Evolutionary conservation across 2,329 filamentous ascomycete genomes (phyloP), one percentile per base, ranked within the genome.

Genomic region (Stemphylium beticola): DNA sequence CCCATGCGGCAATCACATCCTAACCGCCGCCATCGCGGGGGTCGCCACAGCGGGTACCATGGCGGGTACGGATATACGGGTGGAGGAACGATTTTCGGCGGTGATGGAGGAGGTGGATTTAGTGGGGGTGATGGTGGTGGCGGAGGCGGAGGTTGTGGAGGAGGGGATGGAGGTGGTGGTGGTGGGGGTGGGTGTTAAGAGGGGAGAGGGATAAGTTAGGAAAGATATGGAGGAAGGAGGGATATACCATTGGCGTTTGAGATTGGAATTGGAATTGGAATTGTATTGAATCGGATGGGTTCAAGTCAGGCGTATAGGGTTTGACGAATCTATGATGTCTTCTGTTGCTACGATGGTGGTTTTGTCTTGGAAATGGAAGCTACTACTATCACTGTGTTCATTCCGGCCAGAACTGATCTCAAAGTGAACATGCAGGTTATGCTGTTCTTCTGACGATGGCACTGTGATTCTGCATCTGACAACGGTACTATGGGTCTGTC

Each of bases 51-150:
- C 12, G 29, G 41, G n/a, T 26, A 17, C 12, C 14, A 32, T 29
- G 22, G 17, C 11, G 26, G 34, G 2, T 22, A 20, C 20, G 44
- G 17, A n/a, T 22, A 34, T 15, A 20, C 34, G 12, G 26, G 18
- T 11, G 36, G 34, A 18, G 24, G 34, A 9, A 20, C 20, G 22
- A n/a, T n/a, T 29, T 31, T 31, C 6, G 31, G 50, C 36, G 51
- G 44, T 3, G 51, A 49, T 4, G 49, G 47, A 29, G 46, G 45
- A 2, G 34, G 42, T 22, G 47, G 47, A 11, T 22, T 22, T 18
- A 46, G 46, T 9, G 65, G 59, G 14, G 57, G 59, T 1, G 55
- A 41, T n/a, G 58, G 58, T 9, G 54, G 57, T 7, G 60, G 53
- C 2, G 50, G 53, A 1, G 53, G 56, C 0, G 54, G 57, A 6